Evolutionary conservation across 2,329 filamentous ascomycete genomes (phyloP), one percentile per base, ranked within the genome.

Genomic region (Neurospora sp.): DNA sequence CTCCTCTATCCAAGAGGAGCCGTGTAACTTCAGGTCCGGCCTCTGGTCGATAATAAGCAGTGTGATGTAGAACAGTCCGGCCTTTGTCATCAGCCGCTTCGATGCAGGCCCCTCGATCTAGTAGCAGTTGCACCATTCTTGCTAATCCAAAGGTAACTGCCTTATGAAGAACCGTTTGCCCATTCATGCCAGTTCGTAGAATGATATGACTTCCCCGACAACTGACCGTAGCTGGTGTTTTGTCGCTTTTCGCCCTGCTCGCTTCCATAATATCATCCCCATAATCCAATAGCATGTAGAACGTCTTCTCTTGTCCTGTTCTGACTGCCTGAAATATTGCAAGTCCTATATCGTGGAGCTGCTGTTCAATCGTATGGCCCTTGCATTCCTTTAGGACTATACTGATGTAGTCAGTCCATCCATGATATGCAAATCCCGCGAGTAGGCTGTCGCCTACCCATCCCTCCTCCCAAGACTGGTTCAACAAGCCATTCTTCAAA

Each of bases 371-470:
- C n/a, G 10, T 23, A 23, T 52, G 41, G 0, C 8, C 4, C 4
- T 2, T 0, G 41, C 1, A 52, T 52, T 52, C 1, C 0, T 23
- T 3, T 4, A 52, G 10, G 1, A 52, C 43, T 2, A 12, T 52
- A 0, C 1, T 12, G 10, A 12, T 23, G 8, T 23, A 23, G 8
- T 52, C n/a, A 23, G 0, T 6, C 0, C 2, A 3, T 52, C 43
- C 43, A 2, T 12, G 8, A 0, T 6, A 6, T 3, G 43, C 43
- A 12, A 52, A 23, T 6, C 0, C 10, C n/a, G 1, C 43, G 5
- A 52, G 43, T 4, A 52, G n/a, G n/a, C 4, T n/a, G 17, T 8
- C 4, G 19, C 43, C 43, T 6, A 1, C n/a, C 43, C 19, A 52
- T 5, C 10, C 43, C n/a, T 52, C 43, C 4, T 1, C 3, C 19